phyloP scores from a whole-genome alignment of 2,329 filamentous ascomycete species.

The Ophiostoma himal-ulmi region DNA sequence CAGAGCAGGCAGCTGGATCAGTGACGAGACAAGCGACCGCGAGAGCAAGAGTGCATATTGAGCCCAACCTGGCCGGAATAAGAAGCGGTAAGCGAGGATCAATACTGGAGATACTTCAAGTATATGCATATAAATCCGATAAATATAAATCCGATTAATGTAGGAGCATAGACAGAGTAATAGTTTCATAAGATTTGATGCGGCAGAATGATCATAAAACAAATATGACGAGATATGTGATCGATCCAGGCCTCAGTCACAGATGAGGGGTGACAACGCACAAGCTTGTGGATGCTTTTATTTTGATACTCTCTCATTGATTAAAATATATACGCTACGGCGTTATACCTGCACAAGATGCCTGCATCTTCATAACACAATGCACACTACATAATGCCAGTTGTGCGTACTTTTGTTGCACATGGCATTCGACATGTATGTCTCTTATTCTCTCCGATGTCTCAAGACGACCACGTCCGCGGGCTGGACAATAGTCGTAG shows the following conservation, averaged over 20 bases:
- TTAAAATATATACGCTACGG: not conserved
- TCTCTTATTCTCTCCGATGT: constrained; percentile 14
- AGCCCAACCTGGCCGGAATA: constrained; percentile 1
- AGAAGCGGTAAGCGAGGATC: constrained; percentile 6
- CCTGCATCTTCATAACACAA: not conserved
- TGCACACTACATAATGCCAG: constrained; percentile 6
- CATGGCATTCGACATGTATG: constrained; percentile 6
- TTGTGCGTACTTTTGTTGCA: constrained; percentile 4
- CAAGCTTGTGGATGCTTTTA: not conserved
- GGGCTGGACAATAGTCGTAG: constrained; percentile 4
- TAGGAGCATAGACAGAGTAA: not conserved
- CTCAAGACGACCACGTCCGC: not conserved
- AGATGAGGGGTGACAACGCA: not conserved
- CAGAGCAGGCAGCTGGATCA: not conserved
- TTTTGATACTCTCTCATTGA: not conserved
- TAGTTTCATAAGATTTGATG: not conserved
- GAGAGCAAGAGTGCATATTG: not conserved
- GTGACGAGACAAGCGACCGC: not conserved
- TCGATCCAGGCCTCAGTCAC: not conserved
- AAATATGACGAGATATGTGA: constrained; percentile 9
- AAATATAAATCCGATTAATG: not conserved
- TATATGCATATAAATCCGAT: not conserved
- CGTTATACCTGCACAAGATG: not conserved
- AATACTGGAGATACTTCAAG: not conserved
- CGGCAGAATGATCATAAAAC: not conserved